Percentiles rank a stretch among this genome's conserved stretches.
Evolutionary conservation across 257 asterid species (phyloP).

Genomic region (Fraxinus cuspidata): DNA sequence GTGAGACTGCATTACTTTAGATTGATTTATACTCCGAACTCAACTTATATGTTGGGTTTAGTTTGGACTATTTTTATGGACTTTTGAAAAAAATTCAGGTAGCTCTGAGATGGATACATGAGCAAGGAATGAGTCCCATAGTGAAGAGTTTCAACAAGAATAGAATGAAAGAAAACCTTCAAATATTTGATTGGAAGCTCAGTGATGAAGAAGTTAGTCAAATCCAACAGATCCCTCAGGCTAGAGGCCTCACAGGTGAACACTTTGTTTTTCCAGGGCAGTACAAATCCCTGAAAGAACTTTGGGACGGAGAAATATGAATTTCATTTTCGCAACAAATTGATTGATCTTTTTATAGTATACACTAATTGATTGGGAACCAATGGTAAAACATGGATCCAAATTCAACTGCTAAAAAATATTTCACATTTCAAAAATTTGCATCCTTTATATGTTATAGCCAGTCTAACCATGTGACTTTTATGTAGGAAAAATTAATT

Average conservation of each 20-base stretch:
- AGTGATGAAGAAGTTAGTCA: constrained; percentile 35
- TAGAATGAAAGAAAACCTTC: constrained; percentile 39
- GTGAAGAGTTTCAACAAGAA: constrained; percentile 45
- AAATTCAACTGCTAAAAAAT: too few relatives aligned
- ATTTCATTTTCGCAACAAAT: background rate
- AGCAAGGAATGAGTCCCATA: constrained; percentile 31
- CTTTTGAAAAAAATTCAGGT: constrained; percentile 20
- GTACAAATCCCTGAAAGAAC: constrained; percentile 27
- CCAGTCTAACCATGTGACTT: too few relatives aligned
- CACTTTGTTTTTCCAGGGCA: constrained; percentile 39
- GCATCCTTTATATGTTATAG: too few relatives aligned
- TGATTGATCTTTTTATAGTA: too few relatives aligned
- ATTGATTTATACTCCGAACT: too few relatives aligned
- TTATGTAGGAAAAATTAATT: too few relatives aligned
- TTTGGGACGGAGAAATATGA: background rate
- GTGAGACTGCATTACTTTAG: constrained; percentile 16
- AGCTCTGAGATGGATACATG: constrained; percentile 42
- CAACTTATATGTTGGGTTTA: background rate
- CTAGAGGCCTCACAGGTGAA: constrained; percentile 27
- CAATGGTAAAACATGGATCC: too few relatives aligned
- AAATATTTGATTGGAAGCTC: constrained; percentile 41
- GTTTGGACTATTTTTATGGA: background rate
- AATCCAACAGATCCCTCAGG: constrained; percentile 43
- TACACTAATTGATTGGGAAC: too few relatives aligned
- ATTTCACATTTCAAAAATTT: too few relatives aligned